Evolutionary conservation across 208 protist species (phyloP), one percentile per base, ranked within the genome.

Genomic region (Tetramitus jugosus): DNA sequence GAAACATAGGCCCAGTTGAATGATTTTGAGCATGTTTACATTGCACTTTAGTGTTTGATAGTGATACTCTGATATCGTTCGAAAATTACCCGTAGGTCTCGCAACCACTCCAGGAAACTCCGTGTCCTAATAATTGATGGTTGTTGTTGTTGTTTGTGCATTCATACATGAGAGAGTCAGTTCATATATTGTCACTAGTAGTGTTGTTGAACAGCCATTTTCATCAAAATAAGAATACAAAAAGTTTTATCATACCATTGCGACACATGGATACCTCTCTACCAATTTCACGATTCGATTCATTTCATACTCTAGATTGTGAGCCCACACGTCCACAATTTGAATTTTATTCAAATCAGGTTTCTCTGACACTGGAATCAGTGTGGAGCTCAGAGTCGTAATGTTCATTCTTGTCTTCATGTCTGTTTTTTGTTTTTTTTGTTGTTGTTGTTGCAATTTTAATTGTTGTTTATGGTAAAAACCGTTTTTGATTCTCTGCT

Each of bases 61-160:
- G 84, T 96, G 94, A 80, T 97, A 97, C 77, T 98, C 94, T 77
- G 94, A 86, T 33, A 85, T 89, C 4, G 87, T 93, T 79, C 91
- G 91, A 83, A 98, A 98, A 82, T 83, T 92, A 62, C 95, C 96
- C 10, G 96, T 89, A 8, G 96, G 94, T 84, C 95, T 89, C 13
- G 93, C 94, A 33, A 99, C 97, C 61, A 98, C 93, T 33, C 97
- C 97, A 60, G 97, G 97, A 84, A 99, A 99, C 87, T 99, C 96
- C 14, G 97, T 99, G 85, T 99, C 97, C 95, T 62, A 31, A 35
- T 14, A 37, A 53, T 68, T 26, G 67, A 4, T n/a, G 10, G 3
- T 4, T 3, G 31, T 39, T 46, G 3, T 52, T 46, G 3, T 13
- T 49, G 3, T 56, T 56, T 49, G 67, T 56, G 35, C 6, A 43